Evolutionary conservation across 768 basidiomycete species (phyloP).

Genomic region (Rhodotorula babjevae): DNA sequence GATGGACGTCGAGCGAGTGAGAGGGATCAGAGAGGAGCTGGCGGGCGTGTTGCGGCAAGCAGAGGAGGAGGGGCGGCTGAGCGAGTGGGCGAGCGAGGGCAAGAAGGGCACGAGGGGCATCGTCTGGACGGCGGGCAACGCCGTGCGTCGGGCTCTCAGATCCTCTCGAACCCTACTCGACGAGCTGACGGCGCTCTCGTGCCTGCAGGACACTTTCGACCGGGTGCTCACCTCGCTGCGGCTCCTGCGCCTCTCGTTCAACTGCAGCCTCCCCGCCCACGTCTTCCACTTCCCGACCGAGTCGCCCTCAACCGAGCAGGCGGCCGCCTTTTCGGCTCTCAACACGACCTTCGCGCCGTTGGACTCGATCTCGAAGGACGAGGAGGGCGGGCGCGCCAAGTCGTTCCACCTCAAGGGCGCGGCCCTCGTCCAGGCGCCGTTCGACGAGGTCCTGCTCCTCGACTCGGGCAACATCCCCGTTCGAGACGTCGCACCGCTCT

Average conservation of each 20-base stretch:
- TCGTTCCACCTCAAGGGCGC: constrained; percentile 48
- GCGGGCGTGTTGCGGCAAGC: background rate
- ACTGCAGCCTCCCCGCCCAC: constrained; percentile 44
- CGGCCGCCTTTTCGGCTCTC: constrained; percentile 36
- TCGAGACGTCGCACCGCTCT: constrained; percentile 48
- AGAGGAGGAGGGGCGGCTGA: constrained; percentile 21
- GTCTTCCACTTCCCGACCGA: constrained; percentile 51
- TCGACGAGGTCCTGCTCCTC: constrained; percentile 50
- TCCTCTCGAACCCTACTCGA: rapidly evolving
- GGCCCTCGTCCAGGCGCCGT: constrained; percentile 44
- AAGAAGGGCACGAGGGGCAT: constrained; percentile 45
- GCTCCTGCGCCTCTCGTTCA: constrained; percentile 40
- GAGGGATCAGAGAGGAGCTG: constrained; percentile 4
- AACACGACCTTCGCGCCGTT: constrained; percentile 12
- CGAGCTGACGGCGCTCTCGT: background rate
- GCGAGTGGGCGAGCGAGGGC: constrained; percentile 12
- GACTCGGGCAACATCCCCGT: constrained; percentile 46
- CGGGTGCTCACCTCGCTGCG: constrained; percentile 44
- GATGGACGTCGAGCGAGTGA: background rate
- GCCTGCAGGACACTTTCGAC: constrained; percentile 44
- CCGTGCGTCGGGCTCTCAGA: too few species aligned
- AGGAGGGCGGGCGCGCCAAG: constrained; percentile 44
- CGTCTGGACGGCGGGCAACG: constrained; percentile 53
- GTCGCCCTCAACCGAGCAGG: constrained; percentile 40
- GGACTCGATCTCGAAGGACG: constrained; percentile 36